Conservation (phyloP, 805 yeast genomes). For the Saccharomycopsis olivae region DNA sequence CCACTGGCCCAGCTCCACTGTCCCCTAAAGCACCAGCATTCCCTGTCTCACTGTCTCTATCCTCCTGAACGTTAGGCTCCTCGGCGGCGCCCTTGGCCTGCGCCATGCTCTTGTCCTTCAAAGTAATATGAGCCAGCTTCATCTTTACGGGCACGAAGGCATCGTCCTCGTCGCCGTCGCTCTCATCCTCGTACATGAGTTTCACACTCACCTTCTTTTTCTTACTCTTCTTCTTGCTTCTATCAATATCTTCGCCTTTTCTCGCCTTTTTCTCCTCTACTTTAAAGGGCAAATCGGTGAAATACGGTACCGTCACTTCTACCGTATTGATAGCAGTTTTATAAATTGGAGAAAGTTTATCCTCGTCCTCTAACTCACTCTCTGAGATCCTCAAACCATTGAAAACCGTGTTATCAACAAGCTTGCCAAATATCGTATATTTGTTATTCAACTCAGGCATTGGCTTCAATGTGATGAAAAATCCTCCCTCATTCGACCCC, state of each 20-base stretch:
- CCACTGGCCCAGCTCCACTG: too few relatives aligned
- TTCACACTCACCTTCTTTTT: slow-evolving; percentile 16
- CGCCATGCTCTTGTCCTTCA: slow-evolving; percentile 23
- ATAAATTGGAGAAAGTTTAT: slow-evolving; percentile 35
- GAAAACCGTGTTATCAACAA: slow-evolving; percentile 46
- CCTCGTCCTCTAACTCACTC: slow-evolving; percentile 32
- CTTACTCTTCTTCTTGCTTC: too few relatives aligned
- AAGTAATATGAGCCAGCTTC: slow-evolving; percentile 33
- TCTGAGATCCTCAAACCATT: slow-evolving; percentile 39
- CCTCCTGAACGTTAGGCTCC: too few relatives aligned
- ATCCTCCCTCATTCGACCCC: slow-evolving; percentile 25
- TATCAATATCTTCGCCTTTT: too few relatives aligned
- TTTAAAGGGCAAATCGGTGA: slow-evolving; percentile 30
- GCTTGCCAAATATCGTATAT: slow-evolving; percentile 44
- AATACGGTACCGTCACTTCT: slow-evolving; percentile 38
- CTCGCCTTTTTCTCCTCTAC: too few relatives aligned
- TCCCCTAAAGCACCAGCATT: too few relatives aligned
- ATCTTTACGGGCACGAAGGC: slow-evolving; percentile 25
- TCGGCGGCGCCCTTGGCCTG: too few relatives aligned
- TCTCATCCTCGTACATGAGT: slow-evolving; percentile 14
- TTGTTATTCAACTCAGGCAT: slow-evolving; percentile 34
- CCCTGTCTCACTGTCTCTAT: too few relatives aligned
- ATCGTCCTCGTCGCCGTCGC: slow-evolving; percentile 13
- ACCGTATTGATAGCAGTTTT: slow-evolving; percentile 36
- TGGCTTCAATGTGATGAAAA: slow-evolving; percentile 40